A percentile compares a stretch with the other conserved stretches of the same genome.
phyloP scores from a whole-genome alignment of 169 alveolate species.

The Hepatocystis sp. region DNA sequence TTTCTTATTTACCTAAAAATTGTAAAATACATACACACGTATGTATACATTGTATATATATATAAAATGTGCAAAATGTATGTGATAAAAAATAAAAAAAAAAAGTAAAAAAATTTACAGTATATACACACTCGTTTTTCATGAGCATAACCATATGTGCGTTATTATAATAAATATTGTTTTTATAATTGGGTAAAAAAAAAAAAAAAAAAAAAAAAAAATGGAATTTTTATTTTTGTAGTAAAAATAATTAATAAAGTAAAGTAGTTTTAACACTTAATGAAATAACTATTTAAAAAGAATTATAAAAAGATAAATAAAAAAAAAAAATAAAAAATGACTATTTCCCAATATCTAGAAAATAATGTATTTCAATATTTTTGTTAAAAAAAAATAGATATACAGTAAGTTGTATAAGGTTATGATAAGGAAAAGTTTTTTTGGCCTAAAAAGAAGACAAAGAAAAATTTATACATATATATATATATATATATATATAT shows the following conservation, averaged over 20 bases:
- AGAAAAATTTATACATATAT: not conserved
- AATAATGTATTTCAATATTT: too few relatives aligned
- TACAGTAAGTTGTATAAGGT: constrained; percentile 17
- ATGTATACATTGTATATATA: not conserved
- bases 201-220: too few relatives aligned
- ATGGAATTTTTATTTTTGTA: too few relatives aligned
- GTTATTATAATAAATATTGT: too few relatives aligned
- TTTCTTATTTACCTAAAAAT: not conserved
- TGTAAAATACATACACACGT: not conserved
- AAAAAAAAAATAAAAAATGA: too few relatives aligned
- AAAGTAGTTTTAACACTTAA: too few relatives aligned
- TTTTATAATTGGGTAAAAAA: too few relatives aligned
- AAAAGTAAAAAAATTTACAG: constrained; percentile 11
- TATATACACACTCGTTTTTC: not conserved
- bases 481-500: constrained; percentile 17
- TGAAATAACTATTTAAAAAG: too few relatives aligned
- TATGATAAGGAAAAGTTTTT: constrained; percentile 61
- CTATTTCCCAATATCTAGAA: too few relatives aligned
- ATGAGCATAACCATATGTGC: constrained; percentile 18
- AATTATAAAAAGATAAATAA: too few relatives aligned
- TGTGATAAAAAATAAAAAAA: constrained; percentile 21
- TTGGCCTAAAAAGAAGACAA: constrained; percentile 36
- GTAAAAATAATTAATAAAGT: too few relatives aligned
- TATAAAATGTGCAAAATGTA: constrained; percentile 6
- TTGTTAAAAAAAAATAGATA: too few relatives aligned